Conservation (phyloP, 176 grass and related monocot genomes). For the Bromus sterilis region DNA sequence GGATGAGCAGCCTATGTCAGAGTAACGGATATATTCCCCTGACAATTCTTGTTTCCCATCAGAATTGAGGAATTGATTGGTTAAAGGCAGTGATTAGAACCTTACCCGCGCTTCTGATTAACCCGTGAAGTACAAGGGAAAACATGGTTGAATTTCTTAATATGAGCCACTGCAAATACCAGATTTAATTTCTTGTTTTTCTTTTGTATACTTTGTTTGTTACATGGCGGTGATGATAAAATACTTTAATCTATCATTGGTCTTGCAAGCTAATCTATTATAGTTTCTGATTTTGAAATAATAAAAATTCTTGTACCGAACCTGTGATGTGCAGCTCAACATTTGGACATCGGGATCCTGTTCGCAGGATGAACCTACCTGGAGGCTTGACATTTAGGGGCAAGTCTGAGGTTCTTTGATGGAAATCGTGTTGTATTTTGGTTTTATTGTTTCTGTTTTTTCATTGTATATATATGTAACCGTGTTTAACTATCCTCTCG, state of each 20-base stretch:
- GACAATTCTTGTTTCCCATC: too few relatives aligned
- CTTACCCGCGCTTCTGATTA: slow-evolving; percentile 58
- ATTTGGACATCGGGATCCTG: slow-evolving; percentile 31
- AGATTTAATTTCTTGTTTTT: accelerated
- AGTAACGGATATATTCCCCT: slow-evolving; percentile 34
- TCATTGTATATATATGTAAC: neutral
- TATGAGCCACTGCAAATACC: slow-evolving; percentile 23
- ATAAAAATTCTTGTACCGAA: too few relatives aligned
- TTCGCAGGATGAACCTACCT: slow-evolving; percentile 49
- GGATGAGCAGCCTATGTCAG: slow-evolving; percentile 54
- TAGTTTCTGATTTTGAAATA: neutral
- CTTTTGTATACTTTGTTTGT: accelerated
- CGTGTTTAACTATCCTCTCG: slow-evolving; percentile 51
- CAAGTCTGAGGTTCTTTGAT: neutral
- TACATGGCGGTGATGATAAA: slow-evolving; percentile 39
- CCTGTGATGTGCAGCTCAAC: neutral
- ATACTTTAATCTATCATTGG: too few relatives aligned
- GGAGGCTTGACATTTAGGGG: slow-evolving; percentile 13
- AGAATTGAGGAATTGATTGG: too few relatives aligned
- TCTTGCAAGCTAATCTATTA: too few relatives aligned
- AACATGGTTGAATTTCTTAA: slow-evolving; percentile 74
- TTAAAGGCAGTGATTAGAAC: slow-evolving; percentile 47
- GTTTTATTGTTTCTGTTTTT: too few relatives aligned
- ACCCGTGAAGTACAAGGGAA: slow-evolving; percentile 40
- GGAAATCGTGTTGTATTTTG: too few relatives aligned